Base-by-base conservation (phyloP, 2,329 filamentous ascomycete species). In the Verticillium klebahnii region DNA sequence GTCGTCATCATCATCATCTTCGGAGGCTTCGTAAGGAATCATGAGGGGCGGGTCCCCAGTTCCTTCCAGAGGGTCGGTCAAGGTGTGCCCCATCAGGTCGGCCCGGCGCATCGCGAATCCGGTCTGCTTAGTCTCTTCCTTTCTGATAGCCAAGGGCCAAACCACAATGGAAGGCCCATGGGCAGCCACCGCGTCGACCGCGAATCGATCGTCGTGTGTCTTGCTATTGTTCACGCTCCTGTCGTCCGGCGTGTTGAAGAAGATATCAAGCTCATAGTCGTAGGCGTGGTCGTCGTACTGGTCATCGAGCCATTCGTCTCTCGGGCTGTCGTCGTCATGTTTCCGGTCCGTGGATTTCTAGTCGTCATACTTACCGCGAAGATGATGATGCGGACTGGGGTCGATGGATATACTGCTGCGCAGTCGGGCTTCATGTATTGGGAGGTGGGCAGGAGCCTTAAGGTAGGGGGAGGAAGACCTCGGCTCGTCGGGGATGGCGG, bases 1-100 rank as follows among this genome's bases (percentile, higher is more conserved):
- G 72, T 81, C 80, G 80, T 89, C 87, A 85, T 89, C 87, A 80
- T 83, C 81, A 69, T 82, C 78, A 66, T 78, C 77, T 61, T 75
- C 71, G 39, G 75, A 78, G 64, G 68, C 68, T 66, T 82, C 77
- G 67, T 83, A 84, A 4, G 81, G 78, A 56, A 83, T 67, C 25
- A 72, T 74, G 60, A 80, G 72, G 32, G 72, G 72, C 40, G 72
- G 67, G 61, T 70, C 68, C 58, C 66, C 56, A 37, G 54, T 71
- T 66, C 68, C 29, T 63, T 69, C 55, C 64, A 63, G 50, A 59
- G 60, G 58, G 7, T 60, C 61, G 32, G 32, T 23, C 12, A 63
- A 61, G 25, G 58, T 64, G 32, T 67, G 61, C 37, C 58, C 57
- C 40, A 64, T 62, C 61, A 64, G 60, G 34, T 61, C 62, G 11